Evolutionary conservation across 306 rosid genomes (phyloP).

Genomic region (Prunus salicina): DNA sequence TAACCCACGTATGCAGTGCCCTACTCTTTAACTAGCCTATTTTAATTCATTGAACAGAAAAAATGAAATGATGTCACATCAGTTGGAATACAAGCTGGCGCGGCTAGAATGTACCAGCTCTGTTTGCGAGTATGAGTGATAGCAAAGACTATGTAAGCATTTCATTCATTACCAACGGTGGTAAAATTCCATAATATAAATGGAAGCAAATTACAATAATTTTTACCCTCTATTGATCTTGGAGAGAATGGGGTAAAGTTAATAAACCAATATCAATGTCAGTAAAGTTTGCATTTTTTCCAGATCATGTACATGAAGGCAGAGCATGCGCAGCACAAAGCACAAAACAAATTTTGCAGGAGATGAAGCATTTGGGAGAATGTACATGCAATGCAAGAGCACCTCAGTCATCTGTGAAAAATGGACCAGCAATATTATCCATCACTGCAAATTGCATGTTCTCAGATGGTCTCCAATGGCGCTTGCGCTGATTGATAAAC

Average conservation of each 20-base stretch:
- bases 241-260: constrained; percentile 23
- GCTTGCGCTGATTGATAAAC: constrained; percentile 95
- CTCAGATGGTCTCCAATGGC: constrained; percentile 96
- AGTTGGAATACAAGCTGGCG: too few relatives aligned
- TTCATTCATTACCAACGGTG: not conserved
- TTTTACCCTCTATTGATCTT: constrained; percentile 11
- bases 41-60: too few relatives aligned
- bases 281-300: constrained; percentile 1
- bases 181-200: not conserved
- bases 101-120: too few relatives aligned
- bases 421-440: constrained; percentile 59
- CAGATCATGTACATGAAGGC: constrained; percentile 36
- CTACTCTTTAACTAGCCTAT: too few relatives aligned
- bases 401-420: constrained; percentile 47
- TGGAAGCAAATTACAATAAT: constrained; percentile 23
- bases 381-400: constrained; percentile 12
- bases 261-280: constrained; percentile 25
- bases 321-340: too few relatives aligned
- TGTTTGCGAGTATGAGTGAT: not conserved
- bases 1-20: too few relatives aligned
- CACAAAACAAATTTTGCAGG: not conserved
- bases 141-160: not conserved
- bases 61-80: too few relatives aligned
- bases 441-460: constrained; percentile 66
- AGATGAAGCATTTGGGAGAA: constrained; percentile 32